Evolutionary conservation across 2,329 filamentous ascomycete species (phyloP).

Genomic region (Dactylonectria estremocensis): DNA sequence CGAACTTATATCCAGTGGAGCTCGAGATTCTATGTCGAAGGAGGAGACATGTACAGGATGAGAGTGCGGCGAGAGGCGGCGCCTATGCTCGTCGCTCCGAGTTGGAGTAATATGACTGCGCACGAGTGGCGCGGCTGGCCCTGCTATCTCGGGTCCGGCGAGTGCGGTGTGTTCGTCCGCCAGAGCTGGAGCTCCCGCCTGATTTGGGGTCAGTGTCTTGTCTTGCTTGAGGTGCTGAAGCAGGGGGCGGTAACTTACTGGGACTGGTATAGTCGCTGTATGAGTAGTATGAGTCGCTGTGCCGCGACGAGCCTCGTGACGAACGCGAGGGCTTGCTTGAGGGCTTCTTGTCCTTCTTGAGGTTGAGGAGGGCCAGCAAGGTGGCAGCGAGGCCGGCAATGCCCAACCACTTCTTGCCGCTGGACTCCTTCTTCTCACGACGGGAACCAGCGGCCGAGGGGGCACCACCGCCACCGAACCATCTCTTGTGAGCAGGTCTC

Average conservation of each 20-base stretch:
- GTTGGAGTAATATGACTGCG: constrained; percentile 53
- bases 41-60: constrained; percentile 45
- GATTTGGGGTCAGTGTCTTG: constrained; percentile 39
- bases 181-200: constrained; percentile 61
- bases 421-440: constrained; percentile 62
- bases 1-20: constrained; percentile 41
- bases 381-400: constrained; percentile 67
- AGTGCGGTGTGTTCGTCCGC: constrained; percentile 58
- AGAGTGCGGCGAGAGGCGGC: constrained; percentile 32
- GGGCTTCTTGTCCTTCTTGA: constrained; percentile 66
- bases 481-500: constrained; percentile 70
- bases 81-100: constrained; percentile 38
- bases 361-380: constrained; percentile 68
- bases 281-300: constrained; percentile 69
- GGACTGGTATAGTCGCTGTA: constrained; percentile 66
- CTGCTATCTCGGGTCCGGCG: constrained; percentile 53
- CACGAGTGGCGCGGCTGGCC: constrained; percentile 45
- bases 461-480: constrained; percentile 68
- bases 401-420: constrained; percentile 68
- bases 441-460: constrained; percentile 58
- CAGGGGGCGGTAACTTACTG: constrained; percentile 61
- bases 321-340: constrained; percentile 56
- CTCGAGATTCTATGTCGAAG: constrained; percentile 42
- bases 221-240: constrained; percentile 17
- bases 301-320: constrained; percentile 61